Conservation (phyloP, 2,329 filamentous ascomycete genomes). For the Colletotrichum godetiae region DNA sequence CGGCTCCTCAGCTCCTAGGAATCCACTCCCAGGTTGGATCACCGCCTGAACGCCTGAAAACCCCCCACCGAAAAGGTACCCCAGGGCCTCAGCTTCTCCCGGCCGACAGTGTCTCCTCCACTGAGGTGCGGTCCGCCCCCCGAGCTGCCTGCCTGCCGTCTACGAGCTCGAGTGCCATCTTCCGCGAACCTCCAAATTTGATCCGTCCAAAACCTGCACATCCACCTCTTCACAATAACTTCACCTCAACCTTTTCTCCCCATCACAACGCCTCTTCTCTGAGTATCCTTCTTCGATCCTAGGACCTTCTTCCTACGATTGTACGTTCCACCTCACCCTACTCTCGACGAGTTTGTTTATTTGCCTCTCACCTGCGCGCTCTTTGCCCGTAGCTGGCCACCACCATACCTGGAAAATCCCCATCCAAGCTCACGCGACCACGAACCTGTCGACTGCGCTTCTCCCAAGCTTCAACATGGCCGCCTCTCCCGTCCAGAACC, state of each 20-base stretch:
- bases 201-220: constrained; percentile 17
- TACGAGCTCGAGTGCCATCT: background rate
- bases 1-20: constrained; percentile 15
- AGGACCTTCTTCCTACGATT: constrained; percentile 2
- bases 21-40: constrained; percentile 14
- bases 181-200: constrained; percentile 15
- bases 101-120: background rate
- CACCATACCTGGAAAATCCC: constrained; percentile 29
- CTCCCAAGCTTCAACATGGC: constrained; percentile 63
- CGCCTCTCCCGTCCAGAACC: constrained; percentile 70
- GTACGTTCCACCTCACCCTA: constrained; percentile 19
- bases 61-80: background rate
- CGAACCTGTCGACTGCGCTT: constrained; percentile 22
- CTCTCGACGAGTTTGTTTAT: constrained; percentile 19
- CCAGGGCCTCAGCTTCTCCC: constrained; percentile 4
- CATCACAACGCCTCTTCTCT: background rate
- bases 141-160: background rate
- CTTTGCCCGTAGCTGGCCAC: constrained; percentile 17
- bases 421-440: constrained; percentile 27
- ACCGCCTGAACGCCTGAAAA: constrained; percentile 4
- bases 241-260: background rate
- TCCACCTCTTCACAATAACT: background rate
- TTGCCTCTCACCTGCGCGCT: constrained; percentile 5
- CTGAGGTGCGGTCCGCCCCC: background rate
- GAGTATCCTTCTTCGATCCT: constrained; percentile 27